Evolutionary conservation across 768 basidiomycete species (phyloP).

Genomic region (Galerina marginata): DNA sequence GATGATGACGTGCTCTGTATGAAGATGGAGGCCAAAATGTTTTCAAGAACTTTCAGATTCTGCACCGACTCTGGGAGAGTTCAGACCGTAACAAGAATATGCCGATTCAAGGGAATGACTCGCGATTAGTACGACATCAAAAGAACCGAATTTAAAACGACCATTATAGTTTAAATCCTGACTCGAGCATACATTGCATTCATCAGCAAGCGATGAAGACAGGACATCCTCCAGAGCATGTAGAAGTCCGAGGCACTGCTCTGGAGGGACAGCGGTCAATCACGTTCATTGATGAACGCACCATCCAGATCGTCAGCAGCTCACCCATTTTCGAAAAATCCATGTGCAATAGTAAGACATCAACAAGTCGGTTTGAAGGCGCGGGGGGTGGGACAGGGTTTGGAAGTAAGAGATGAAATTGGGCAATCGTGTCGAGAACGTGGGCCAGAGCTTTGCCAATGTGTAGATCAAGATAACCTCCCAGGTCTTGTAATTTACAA

Average conservation of each 20-base stretch:
- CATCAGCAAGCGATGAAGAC: slow-evolving; percentile 68
- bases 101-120: slow-evolving; percentile 71
- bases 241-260: slow-evolving; percentile 50
- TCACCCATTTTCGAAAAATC: slow-evolving; percentile 55
- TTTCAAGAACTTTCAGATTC: slow-evolving; percentile 52
- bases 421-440: slow-evolving; percentile 65
- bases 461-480: slow-evolving; percentile 57
- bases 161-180: slow-evolving; percentile 68
- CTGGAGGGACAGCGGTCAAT: slow-evolving; percentile 62
- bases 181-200: slow-evolving; percentile 49
- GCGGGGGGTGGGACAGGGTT: slow-evolving; percentile 26
- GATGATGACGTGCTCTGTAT: slow-evolving; percentile 53
- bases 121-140: neutral
- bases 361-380: slow-evolving; percentile 60
- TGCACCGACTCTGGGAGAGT: slow-evolving; percentile 44
- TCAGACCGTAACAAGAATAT: slow-evolving; percentile 55
- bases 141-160: slow-evolving; percentile 25
- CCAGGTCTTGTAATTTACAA: slow-evolving; percentile 65
- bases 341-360: slow-evolving; percentile 61
- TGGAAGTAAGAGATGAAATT: slow-evolving; percentile 45
- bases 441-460: slow-evolving; percentile 57
- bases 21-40: slow-evolving; percentile 65
- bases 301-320: slow-evolving; percentile 67
- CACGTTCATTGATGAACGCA: slow-evolving; percentile 55
- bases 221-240: slow-evolving; percentile 59